phyloP scores from a whole-genome alignment of 768 basidiomycete species.

The Suillus cothurnatus region DNA sequence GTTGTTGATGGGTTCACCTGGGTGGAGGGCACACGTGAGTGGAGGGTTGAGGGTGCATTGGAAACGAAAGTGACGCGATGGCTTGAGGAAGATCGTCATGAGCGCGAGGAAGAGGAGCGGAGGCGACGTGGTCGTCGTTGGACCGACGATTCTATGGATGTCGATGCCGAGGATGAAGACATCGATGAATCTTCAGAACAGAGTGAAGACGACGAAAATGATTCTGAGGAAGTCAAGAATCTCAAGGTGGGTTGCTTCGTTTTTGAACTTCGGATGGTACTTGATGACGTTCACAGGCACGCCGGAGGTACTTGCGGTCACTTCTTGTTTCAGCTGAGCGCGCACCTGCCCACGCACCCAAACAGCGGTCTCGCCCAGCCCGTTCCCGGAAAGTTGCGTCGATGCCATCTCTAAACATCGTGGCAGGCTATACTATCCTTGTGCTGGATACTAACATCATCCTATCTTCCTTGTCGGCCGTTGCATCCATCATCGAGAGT shows the following conservation, averaged over 20 bases:
- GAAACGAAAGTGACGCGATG: slow-evolving; percentile 69
- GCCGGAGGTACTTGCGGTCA: slow-evolving; percentile 70
- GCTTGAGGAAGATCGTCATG: slow-evolving; percentile 69
- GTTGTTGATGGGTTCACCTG: slow-evolving; percentile 78
- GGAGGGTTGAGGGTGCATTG: slow-evolving; percentile 65
- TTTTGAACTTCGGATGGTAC: slow-evolving; percentile 11
- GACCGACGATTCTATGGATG: slow-evolving; percentile 72
- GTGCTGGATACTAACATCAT: slow-evolving; percentile 96
- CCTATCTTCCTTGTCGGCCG: slow-evolving; percentile 74
- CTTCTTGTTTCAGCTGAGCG: slow-evolving; percentile 56
- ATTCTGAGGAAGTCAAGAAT: slow-evolving; percentile 73
- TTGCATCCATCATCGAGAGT: slow-evolving; percentile 78
- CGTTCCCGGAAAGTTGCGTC: slow-evolving; percentile 31
- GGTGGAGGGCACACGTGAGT: slow-evolving; percentile 58
- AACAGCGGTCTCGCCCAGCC: slow-evolving; percentile 31
- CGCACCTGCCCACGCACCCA: slow-evolving; percentile 28
- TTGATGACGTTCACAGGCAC: slow-evolving; percentile 48
- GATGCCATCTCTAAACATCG: slow-evolving; percentile 52
- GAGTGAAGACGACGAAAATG: slow-evolving; percentile 61
- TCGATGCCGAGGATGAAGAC: slow-evolving; percentile 58
- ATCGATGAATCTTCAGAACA: slow-evolving; percentile 47
- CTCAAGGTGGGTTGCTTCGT: slow-evolving; percentile 61
- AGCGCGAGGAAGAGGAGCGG: slow-evolving; percentile 68
- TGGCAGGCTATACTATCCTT: slow-evolving; percentile 87
- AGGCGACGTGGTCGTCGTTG: slow-evolving; percentile 61